Percentiles rank a stretch among this genome's conserved stretches.
Evolutionary conservation across 2,329 filamentous ascomycete species (phyloP).

Genomic region (Curvularia spicifera): DNA sequence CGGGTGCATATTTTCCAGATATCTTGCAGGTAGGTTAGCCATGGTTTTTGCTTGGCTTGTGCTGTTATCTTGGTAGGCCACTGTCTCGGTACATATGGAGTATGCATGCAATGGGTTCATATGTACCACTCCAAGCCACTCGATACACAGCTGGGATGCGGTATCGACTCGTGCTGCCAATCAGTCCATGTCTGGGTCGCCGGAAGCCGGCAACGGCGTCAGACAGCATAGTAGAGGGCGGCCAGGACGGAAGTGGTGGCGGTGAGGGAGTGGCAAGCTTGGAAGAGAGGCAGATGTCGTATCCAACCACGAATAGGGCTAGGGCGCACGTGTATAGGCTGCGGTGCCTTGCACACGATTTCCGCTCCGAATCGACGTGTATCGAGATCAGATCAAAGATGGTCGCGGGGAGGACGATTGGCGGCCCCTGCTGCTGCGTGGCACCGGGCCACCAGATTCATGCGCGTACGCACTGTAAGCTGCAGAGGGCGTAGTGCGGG

Average conservation of each 20-base stretch:
- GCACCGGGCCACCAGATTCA: slow-evolving; percentile 6
- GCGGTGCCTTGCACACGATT: slow-evolving; percentile 26
- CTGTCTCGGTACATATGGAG: too few species aligned
- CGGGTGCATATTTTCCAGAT: background rate
- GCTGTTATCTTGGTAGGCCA: too few species aligned
- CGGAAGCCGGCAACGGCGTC: too few species aligned
- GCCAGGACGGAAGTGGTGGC: background rate
- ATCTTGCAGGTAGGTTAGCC: background rate
- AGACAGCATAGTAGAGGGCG: background rate
- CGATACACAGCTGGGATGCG: too few species aligned
- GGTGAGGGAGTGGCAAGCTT: slow-evolving; percentile 4
- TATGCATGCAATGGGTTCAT: too few species aligned
- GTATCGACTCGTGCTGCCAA: too few species aligned
- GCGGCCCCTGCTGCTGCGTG: slow-evolving; percentile 15
- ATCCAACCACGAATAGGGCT: slow-evolving; percentile 1
- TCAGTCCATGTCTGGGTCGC: too few species aligned
- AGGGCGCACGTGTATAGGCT: slow-evolving; percentile 13
- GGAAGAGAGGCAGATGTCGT: slow-evolving; percentile 13
- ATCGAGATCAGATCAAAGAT: slow-evolving; percentile 21
- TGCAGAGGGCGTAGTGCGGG: slow-evolving; percentile 23
- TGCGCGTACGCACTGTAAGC: background rate
- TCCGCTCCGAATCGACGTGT: slow-evolving; percentile 19
- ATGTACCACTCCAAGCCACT: too few species aligned
- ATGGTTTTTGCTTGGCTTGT: background rate
- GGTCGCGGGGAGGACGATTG: slow-evolving; percentile 16